phyloP scores from a whole-genome alignment of 148 eudicot genomes.

The Tetragonia tetragonoides region DNA sequence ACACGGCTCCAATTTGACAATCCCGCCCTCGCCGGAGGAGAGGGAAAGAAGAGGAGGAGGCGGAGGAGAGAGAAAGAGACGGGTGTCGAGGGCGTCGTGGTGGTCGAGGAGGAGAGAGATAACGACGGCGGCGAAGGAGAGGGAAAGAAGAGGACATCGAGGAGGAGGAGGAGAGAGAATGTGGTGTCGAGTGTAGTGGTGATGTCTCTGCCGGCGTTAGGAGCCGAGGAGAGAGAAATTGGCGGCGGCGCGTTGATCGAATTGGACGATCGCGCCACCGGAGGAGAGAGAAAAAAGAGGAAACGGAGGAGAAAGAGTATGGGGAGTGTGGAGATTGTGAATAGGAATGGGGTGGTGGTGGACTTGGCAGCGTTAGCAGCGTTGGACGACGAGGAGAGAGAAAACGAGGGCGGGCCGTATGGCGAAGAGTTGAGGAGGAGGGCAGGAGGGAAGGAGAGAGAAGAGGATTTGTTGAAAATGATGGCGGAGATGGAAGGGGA shows the following conservation, averaged over 20 bases:
- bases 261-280: too few species aligned
- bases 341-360: conserved; percentile 45
- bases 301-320: background rate
- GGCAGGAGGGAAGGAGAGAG: conserved; percentile 37
- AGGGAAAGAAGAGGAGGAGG: too few species aligned
- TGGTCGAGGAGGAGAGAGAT: background rate
- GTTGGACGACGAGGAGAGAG: conserved; percentile 39
- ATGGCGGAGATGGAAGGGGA: conserved; percentile 41
- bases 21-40: background rate
- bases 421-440: conserved; percentile 36
- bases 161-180: too few species aligned
- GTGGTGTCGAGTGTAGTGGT: background rate
- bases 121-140: background rate
- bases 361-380: conserved; percentile 40
- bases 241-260: too few species aligned
- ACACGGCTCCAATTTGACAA: conserved; percentile 13
- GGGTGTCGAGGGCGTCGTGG: background rate
- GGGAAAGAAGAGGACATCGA: too few species aligned
- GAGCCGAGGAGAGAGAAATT: too few species aligned
- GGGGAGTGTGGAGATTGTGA: conserved; percentile 36
- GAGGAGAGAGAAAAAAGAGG: background rate
- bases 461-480: conserved; percentile 40
- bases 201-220: too few species aligned
- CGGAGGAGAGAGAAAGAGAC: background rate
- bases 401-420: conserved; percentile 23